Evolutionary conservation across 176 grass and related monocot genomes (phyloP).

Genomic region (Microstegium vimineum): DNA sequence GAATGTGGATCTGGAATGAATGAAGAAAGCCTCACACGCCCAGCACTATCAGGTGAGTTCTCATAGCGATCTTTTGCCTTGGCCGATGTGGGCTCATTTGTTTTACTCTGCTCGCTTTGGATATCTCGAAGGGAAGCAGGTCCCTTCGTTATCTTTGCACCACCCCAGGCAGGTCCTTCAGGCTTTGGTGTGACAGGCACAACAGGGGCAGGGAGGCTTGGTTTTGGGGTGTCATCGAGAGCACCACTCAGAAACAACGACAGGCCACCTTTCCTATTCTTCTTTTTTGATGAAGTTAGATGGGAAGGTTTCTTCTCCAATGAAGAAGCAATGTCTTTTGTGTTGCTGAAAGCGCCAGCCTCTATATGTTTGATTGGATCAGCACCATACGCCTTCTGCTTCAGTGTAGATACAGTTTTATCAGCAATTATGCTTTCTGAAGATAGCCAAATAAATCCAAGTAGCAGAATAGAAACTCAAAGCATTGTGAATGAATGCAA

Average conservation of each 20-base stretch:
- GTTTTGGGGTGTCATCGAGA: constrained; percentile 82
- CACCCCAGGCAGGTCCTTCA: constrained; percentile 94
- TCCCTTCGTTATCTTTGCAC: constrained; percentile 63
- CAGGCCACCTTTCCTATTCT: constrained; percentile 87
- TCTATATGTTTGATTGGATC: constrained; percentile 41
- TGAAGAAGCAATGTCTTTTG: constrained; percentile 37
- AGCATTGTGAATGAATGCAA: background rate
- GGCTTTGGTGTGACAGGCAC: constrained; percentile 47
- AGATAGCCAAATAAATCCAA: background rate
- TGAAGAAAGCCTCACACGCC: constrained; percentile 50
- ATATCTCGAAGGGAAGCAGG: constrained; percentile 83
- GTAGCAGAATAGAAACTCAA: background rate
- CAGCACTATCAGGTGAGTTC: constrained; percentile 40
- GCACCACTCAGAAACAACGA: constrained; percentile 94
- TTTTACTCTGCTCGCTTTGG: constrained; percentile 87
- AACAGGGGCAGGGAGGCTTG: constrained; percentile 36
- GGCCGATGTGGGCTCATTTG: constrained; percentile 17
- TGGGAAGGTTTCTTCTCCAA: constrained; percentile 44
- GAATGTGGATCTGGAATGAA: constrained; percentile 57
- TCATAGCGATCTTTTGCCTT: constrained; percentile 48
- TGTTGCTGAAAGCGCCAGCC: constrained; percentile 34
- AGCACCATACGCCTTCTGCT: constrained; percentile 42
- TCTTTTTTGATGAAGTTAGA: constrained; percentile 71
- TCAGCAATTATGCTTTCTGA: constrained; percentile 10
- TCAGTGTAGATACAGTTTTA: constrained; percentile 24